Base-by-base conservation (phyloP, 768 basidiomycete genomes). In the Boletus barrowsii region DNA sequence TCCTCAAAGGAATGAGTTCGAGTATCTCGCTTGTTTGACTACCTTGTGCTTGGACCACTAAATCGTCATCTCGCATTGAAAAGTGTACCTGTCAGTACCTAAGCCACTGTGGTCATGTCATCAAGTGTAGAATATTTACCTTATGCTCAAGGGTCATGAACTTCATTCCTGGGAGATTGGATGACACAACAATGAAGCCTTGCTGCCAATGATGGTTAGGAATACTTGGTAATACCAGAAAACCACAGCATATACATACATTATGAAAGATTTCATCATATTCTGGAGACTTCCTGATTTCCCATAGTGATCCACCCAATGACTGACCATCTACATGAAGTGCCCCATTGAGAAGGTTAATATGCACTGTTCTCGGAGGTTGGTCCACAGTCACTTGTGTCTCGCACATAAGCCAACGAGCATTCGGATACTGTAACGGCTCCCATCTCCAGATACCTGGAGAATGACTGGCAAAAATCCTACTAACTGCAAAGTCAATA, bases 281-380 rank as follows among this genome's bases (percentile, higher is more conserved):
- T 54, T 51, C 3, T 54, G 5, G 0, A 51, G 11, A 11, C 3
- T 48, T 9, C 11, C 36, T 51, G 15, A 62, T 51, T 4, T 0
- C 30, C 11, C 29, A 26, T 1, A 57, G 63, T 5, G 66, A 49
- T 14, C 43, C 49, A 1, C 46, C 53, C 5, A 63, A n/a, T 1
- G 43, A 48, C 37, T 55, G 58, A 6, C 66, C 62, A 10, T 65
- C 55, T 18, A 65, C 49, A 24, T 53, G 53, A 24, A 68, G 54
- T 3, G 44, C 30, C 4, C 63, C 66, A 29, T 57, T 51, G 0
- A 61, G 48, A 14, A 68, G 6, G 35, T 68, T 58, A n/a, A 62
- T 26, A 4, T 35, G 33, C 14, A 35, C 14, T 14, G 33, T 35
- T 35, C 14, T 4, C 14, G 33, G 14, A 14, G 29, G 45, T 35